Conservation (phyloP, 352 stramenopile genomes). For the Phytophthora syringae region DNA sequence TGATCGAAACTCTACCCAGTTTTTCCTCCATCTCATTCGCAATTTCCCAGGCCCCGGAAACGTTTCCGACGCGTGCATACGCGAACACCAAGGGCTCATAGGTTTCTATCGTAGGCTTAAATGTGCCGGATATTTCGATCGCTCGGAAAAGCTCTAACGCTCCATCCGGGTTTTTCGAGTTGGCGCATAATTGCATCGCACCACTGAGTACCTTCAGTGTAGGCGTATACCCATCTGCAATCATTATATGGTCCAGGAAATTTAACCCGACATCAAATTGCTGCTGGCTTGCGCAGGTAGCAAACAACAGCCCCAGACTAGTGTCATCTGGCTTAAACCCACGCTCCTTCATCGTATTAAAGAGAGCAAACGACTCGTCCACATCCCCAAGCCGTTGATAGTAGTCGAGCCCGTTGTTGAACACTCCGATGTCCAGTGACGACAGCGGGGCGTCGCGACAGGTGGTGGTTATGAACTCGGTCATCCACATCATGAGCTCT, state of each 20-base stretch:
- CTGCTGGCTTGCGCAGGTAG: conserved; percentile 48
- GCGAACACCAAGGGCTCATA: conserved; percentile 62
- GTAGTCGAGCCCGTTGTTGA: conserved; percentile 74
- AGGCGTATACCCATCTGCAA: conserved; percentile 43
- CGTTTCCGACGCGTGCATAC: conserved; percentile 57
- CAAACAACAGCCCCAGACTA: conserved; percentile 69
- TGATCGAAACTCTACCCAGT: conserved; percentile 42
- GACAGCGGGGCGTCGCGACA: conserved; percentile 46
- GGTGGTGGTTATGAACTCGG: conserved; percentile 50
- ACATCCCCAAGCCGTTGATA: conserved; percentile 59
- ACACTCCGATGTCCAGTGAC: conserved; percentile 54
- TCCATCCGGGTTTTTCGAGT: conserved; percentile 48
- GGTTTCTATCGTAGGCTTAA: conserved; percentile 44
- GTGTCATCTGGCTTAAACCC: conserved; percentile 48
- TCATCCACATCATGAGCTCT: conserved; percentile 36
- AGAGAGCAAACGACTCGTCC: conserved; percentile 56
- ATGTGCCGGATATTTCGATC: conserved; percentile 47
- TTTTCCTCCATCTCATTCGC: conserved; percentile 51
- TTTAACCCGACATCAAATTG: conserved; percentile 58
- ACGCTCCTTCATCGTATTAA: conserved; percentile 64
- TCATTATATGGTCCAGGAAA: conserved; percentile 72
- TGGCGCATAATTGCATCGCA: conserved; percentile 57
- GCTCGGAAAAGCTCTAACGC: conserved; percentile 60
- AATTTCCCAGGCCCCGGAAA: conserved; percentile 47
- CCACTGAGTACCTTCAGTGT: conserved; percentile 59